phyloP scores from a whole-genome alignment of 139 green algal genomes.

The Closterium sp. region DNA sequence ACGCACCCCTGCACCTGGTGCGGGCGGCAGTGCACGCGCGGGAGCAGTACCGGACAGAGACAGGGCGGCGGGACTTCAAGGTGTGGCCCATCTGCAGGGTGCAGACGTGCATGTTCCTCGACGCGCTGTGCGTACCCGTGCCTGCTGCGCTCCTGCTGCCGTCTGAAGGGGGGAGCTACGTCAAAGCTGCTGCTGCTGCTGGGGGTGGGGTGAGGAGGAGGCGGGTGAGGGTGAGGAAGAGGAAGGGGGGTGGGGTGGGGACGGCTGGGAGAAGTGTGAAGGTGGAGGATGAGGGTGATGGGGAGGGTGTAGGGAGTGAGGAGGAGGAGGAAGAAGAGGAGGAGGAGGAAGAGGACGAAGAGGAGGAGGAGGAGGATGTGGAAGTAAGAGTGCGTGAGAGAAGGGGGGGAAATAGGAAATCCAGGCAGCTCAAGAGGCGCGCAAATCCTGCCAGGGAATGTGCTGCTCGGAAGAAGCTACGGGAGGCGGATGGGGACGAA shows the following conservation, averaged over 20 bases:
- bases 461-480: no score
- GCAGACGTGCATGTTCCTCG: neutral
- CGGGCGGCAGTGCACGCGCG: neutral
- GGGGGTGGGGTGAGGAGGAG: neutral
- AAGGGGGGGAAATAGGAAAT: neutral
- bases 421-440: no score
- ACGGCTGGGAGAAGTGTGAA: no score
- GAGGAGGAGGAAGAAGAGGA: neutral
- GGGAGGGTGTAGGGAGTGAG: neutral
- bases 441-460: no score
- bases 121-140: neutral
- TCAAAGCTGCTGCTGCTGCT: neutral
- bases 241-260: no score
- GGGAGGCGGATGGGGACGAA: neutral
- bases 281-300: no score
- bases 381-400: neutral
- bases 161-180: neutral
- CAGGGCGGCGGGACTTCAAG: neutral
- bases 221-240: no score
- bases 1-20: neutral
- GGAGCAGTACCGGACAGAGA: neutral
- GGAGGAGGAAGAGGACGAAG: neutral
- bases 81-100: neutral
- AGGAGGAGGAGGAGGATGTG: neutral
- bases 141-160: neutral